Conservation (phyloP, 768 basidiomycete genomes). For the Hericium rajendrae region DNA sequence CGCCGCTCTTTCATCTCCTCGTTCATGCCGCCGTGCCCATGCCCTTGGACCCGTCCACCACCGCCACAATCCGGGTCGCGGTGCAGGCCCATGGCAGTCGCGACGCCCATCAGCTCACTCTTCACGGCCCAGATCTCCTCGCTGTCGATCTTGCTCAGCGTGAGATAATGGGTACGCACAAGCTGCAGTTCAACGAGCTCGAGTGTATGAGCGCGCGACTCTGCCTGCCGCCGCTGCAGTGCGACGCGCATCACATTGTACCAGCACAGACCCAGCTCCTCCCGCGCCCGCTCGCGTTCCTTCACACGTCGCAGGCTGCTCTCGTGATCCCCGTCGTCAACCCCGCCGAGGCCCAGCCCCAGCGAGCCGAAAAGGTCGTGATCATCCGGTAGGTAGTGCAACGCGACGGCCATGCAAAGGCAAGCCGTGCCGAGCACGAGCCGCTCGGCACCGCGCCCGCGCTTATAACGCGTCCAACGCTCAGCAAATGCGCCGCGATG, state of each 20-base stretch:
- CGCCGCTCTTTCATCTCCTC: constrained; percentile 62
- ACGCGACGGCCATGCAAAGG: constrained; percentile 64
- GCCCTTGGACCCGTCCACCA: background rate
- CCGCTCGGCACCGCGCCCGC: constrained; percentile 53
- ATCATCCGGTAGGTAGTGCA: constrained; percentile 58
- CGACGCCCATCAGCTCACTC: constrained; percentile 59
- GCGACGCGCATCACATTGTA: constrained; percentile 61
- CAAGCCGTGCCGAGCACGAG: constrained; percentile 63
- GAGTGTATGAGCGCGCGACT: constrained; percentile 41
- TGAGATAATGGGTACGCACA: constrained; percentile 57
- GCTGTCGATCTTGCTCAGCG: constrained; percentile 54
- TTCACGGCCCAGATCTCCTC: constrained; percentile 68
- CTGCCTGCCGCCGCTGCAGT: constrained; percentile 50
- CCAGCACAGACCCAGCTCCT: constrained; percentile 55
- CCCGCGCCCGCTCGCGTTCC: constrained; percentile 12
- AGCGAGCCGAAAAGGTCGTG: constrained; percentile 49
- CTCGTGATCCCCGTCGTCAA: background rate
- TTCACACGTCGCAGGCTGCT: no score
- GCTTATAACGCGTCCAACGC: constrained; percentile 71
- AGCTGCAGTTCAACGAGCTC: constrained; percentile 65
- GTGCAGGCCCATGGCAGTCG: constrained; percentile 70
- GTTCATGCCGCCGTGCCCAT: constrained; percentile 59
- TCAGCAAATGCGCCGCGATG: constrained; percentile 50
- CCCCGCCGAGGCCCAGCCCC: constrained; percentile 21
- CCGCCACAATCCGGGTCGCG: constrained; percentile 48